These are phyloP conservation scores for Blastobotrys petasosporus DNA, from an alignment of 1,139 yeast species.

Conservation along the genomic window DNA sequence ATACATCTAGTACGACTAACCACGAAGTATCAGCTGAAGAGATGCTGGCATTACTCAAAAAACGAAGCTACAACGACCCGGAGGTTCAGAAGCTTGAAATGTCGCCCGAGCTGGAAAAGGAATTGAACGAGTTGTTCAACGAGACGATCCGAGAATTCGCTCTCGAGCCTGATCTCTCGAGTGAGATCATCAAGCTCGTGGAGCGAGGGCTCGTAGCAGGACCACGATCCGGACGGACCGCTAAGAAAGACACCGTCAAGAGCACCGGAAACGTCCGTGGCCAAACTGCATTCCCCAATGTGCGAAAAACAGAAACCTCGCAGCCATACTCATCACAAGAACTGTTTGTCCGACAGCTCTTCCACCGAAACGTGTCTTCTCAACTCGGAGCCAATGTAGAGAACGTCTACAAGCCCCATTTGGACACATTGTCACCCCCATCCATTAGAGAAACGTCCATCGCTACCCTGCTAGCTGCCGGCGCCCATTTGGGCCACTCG, in stretches of 20 bases:
- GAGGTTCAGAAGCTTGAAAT: slow-evolving; percentile 11
- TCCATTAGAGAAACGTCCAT: slow-evolving; percentile 53
- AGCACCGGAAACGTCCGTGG: slow-evolving; percentile 26
- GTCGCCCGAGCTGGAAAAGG: slow-evolving; percentile 26
- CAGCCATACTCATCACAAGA: slow-evolving; percentile 70
- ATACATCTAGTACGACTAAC: too few relatives aligned
- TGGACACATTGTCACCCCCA: slow-evolving; percentile 56
- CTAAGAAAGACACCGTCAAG: slow-evolving; percentile 9
- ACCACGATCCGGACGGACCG: slow-evolving; percentile 10
- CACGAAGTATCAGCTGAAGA: too few relatives aligned
- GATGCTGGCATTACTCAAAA: too few relatives aligned
- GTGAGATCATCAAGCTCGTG: slow-evolving; percentile 19
- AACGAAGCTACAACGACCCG: too few relatives aligned
- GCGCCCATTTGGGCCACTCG: slow-evolving; percentile 91
- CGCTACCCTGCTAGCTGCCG: slow-evolving; percentile 76
- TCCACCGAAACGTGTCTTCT: slow-evolving; percentile 47
- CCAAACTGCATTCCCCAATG: slow-evolving; percentile 33
- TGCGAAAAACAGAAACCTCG: slow-evolving; percentile 32
- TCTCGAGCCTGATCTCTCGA: slow-evolving; percentile 24
- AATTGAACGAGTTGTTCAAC: slow-evolving; percentile 28
- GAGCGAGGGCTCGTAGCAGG: slow-evolving; percentile 17
- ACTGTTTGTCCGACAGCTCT: slow-evolving; percentile 62
- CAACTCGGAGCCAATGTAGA: slow-evolving; percentile 60
- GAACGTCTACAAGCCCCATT: slow-evolving; percentile 64
- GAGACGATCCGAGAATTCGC: slow-evolving; percentile 30